Percentiles rank a stretch among this genome's conserved stretches.
Evolutionary conservation across 73 alveolate species (phyloP).

Genomic region (Stentor roeselii): DNA sequence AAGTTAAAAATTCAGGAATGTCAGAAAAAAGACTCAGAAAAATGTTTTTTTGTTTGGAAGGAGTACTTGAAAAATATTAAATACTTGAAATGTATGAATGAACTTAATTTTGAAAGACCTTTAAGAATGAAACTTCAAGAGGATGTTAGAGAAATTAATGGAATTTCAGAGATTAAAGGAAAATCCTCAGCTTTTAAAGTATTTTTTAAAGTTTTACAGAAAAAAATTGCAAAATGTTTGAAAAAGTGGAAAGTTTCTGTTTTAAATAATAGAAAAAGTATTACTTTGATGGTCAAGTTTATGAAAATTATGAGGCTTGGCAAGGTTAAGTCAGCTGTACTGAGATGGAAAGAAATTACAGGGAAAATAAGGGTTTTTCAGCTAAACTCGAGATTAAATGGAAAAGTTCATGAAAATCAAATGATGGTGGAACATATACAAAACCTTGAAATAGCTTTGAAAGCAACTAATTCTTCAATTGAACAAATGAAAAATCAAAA

Average conservation of each 20-base stretch:
- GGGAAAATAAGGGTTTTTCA: background rate
- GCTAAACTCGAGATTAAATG: too few relatives aligned
- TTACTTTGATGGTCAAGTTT: background rate
- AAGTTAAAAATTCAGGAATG: too few relatives aligned
- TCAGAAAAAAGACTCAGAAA: background rate
- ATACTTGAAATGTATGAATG: background rate
- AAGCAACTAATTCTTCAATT: background rate
- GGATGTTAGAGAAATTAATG: background rate
- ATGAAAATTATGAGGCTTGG: background rate
- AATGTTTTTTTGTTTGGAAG: slow-evolving; percentile 18
- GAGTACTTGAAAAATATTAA: background rate
- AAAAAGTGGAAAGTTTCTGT: background rate
- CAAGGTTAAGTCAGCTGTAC: background rate
- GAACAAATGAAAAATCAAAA: background rate
- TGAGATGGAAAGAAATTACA: background rate
- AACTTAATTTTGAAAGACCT: background rate
- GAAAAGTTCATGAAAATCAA: background rate
- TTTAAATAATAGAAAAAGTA: background rate
- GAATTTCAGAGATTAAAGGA: background rate
- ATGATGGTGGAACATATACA: background rate
- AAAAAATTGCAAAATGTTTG: background rate
- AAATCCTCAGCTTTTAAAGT: too few relatives aligned
- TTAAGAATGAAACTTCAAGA: background rate
- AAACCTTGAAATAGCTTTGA: background rate
- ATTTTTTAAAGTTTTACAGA: too few relatives aligned